Conservation (phyloP, 169 alveolate species). For the Eimeria tenella region DNA sequence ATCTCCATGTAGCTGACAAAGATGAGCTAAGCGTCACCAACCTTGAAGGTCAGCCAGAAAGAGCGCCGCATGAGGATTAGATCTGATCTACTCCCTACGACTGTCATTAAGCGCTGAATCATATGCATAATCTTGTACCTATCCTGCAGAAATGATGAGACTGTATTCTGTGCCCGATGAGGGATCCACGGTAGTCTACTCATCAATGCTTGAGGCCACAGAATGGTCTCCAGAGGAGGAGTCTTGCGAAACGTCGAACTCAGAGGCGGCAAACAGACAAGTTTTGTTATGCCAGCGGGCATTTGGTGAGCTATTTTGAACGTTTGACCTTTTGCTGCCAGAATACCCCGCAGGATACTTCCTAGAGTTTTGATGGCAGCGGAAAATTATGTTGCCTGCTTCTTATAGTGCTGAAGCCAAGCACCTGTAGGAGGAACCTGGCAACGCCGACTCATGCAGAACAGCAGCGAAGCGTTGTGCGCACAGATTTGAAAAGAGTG, state of each 20-base stretch:
- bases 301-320: slow-evolving; percentile 25
- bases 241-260: not conserved
- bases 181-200: not conserved
- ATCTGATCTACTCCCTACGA: too few relatives aligned
- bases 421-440: too few relatives aligned
- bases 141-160: slow-evolving; percentile 3
- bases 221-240: not conserved
- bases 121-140: not conserved
- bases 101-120: too few relatives aligned
- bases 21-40: not conserved
- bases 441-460: too few relatives aligned
- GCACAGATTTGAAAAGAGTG: slow-evolving; percentile 14
- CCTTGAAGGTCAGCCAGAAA: slow-evolving; percentile 12
- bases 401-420: too few relatives aligned
- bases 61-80: too few relatives aligned
- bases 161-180: not conserved
- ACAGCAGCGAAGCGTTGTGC: not conserved
- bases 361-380: too few relatives aligned
- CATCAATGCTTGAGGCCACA: slow-evolving; percentile 6
- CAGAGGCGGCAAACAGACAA: not conserved
- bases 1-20: not conserved
- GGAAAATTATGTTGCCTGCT: too few relatives aligned
- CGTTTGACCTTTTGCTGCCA: not conserved
- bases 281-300: not conserved
- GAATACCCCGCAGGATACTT: too few relatives aligned